These are phyloP conservation scores for Ganoderma resinaceum DNA, from an alignment of 1,284 basidiomycete genomes.

Conservation along the genomic window DNA sequence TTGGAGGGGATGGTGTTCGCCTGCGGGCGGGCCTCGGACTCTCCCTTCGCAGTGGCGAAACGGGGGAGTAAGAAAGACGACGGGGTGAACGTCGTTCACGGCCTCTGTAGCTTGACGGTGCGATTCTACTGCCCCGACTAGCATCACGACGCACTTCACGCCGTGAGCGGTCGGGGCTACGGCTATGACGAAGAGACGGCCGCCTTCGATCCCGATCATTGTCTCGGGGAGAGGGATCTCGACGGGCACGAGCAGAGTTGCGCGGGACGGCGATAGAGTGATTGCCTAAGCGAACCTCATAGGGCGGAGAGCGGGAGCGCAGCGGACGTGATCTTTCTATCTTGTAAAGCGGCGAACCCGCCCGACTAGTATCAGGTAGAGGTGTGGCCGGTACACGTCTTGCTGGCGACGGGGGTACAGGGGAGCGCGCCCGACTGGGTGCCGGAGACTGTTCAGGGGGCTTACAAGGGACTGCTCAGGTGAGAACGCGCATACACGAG, in stretches of 20 bases:
- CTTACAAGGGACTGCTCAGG: slow-evolving; percentile 19
- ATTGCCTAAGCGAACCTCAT: slow-evolving; percentile 42
- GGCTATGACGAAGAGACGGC: slow-evolving; percentile 21
- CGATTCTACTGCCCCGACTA: slow-evolving; percentile 19
- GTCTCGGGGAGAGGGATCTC: slow-evolving; percentile 19
- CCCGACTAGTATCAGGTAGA: slow-evolving; percentile 19
- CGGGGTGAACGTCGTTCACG: slow-evolving; percentile 26
- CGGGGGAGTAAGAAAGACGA: slow-evolving; percentile 23
- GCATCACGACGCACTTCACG: slow-evolving; percentile 14
- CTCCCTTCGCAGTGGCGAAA: slow-evolving; percentile 15
- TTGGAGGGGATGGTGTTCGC: slow-evolving; percentile 24
- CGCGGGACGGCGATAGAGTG: slow-evolving; percentile 40
- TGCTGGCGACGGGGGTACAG: slow-evolving; percentile 19
- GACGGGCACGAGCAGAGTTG: slow-evolving; percentile 11
- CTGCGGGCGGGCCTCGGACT: slow-evolving; percentile 17
- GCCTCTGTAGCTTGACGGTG: slow-evolving; percentile 17
- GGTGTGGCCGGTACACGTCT: slow-evolving; percentile 24
- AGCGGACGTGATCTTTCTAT: slow-evolving; percentile 26
- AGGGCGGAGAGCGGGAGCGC: slow-evolving; percentile 21
- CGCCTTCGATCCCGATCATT: slow-evolving; percentile 16
- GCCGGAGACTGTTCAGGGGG: slow-evolving; percentile 20
- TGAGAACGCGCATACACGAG: slow-evolving; percentile 11
- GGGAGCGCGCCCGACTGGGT: slow-evolving; percentile 33
- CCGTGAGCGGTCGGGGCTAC: slow-evolving; percentile 25
- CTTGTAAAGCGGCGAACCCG: slow-evolving; percentile 24